Base-by-base conservation (phyloP, 345 rosid species). In the Citrus mangshanensis region DNA sequence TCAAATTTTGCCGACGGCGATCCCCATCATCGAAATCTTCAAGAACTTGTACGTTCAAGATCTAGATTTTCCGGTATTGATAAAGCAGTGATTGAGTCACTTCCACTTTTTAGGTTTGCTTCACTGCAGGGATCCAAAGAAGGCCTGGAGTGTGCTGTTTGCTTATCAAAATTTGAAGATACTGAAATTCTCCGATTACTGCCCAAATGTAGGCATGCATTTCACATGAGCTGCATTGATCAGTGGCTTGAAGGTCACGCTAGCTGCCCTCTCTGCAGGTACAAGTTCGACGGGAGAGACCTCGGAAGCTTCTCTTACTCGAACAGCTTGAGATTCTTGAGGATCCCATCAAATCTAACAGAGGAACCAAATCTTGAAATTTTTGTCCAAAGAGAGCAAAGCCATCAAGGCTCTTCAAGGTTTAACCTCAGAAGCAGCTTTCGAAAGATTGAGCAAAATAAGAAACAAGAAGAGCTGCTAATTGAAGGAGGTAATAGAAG, bases 241-340 rank as follows among this genome's bases (percentile, higher is more conserved):
- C 74, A 82, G 82, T 86, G 91, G 89, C 86, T 88, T 16, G 78
- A 80, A 58, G 46, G 81, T 42, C 91, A 83, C 80, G 82, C 86
- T 7, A 85, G 87, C 68, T 88, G 89, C 38, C 91, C 91, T 40
- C 88, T 88, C 38, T 88, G 91, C 74, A 80, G 91, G 38, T 70
- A 79, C 79, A 84, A 74, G 80, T 77, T 85, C 55, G 84, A 85
- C 14, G 68, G 65, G 16, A 63, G 51, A 7, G 87, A 84, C 46
- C 58, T 82, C 32, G 59, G 66, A 9, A 81, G 51, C 68, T 76
- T 81, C 73, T 62, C 84, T 24, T 72, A 65, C 35, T 86, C 83
- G 2, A 77, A 72, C 34, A 88, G 91, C 67, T 68, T 63, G 56
- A 77, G 87, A 34, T 79, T 76, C 82, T 51, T 70, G 40, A 77